phyloP scores from a whole-genome alignment of 768 basidiomycete species.

The Pisolithus orientalis region DNA sequence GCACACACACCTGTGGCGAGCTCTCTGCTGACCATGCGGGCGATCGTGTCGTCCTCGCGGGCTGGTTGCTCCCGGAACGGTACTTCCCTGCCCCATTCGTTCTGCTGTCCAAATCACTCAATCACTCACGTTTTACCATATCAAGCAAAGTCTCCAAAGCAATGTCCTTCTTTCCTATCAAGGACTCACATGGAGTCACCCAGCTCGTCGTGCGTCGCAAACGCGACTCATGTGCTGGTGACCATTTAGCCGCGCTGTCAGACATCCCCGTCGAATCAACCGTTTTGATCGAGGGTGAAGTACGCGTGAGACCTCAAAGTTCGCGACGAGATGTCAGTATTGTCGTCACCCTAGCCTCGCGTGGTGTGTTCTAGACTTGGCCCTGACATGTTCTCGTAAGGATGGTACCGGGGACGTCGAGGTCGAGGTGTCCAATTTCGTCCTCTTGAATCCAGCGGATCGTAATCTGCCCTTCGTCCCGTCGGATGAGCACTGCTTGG shows the following conservation, averaged over 20 bases:
- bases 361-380: slow-evolving; percentile 2
- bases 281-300: slow-evolving; percentile 68
- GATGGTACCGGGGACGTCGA: slow-evolving; percentile 72
- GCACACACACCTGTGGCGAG: slow-evolving; percentile 61
- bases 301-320: slow-evolving; percentile 55
- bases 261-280: slow-evolving; percentile 71
- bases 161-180: slow-evolving; percentile 83
- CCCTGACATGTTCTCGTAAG: slow-evolving; percentile 28
- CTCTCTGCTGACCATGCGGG: slow-evolving; percentile 50
- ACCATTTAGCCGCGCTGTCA: slow-evolving; percentile 40
- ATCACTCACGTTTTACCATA: slow-evolving; percentile 30
- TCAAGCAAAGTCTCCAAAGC: slow-evolving; percentile 60
- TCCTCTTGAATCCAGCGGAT: slow-evolving; percentile 75
- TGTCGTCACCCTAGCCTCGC: slow-evolving; percentile 1
- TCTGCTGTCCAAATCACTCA: slow-evolving; percentile 23
- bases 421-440: slow-evolving; percentile 63
- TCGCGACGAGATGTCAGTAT: slow-evolving; percentile 55
- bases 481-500: slow-evolving; percentile 68
- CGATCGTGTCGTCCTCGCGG: slow-evolving; percentile 60
- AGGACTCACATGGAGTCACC: slow-evolving; percentile 67
- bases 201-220: slow-evolving; percentile 69
- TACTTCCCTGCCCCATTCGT: slow-evolving; percentile 32
- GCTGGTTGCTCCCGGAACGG: slow-evolving; percentile 82
- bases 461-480: slow-evolving; percentile 77
- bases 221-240: slow-evolving; percentile 15